phyloP scores from a whole-genome alignment of 148 eudicot species.

The Euryodendron excelsum region DNA sequence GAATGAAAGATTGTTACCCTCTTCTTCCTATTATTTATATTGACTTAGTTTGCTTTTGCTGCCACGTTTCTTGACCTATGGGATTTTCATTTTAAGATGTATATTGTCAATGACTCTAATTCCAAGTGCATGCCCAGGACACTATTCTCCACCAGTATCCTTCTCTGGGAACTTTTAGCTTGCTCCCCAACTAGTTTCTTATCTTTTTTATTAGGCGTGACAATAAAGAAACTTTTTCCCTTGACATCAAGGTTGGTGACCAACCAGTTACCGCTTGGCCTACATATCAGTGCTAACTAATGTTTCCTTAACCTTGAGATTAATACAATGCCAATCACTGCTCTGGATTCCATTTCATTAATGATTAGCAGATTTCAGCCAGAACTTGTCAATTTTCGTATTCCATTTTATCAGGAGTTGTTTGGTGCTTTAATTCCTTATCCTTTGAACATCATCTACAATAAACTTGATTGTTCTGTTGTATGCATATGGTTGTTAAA shows the following conservation, averaged over 20 bases:
- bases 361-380: neutral
- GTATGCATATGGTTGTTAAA: neutral
- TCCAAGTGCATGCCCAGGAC: neutral
- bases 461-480: slow-evolving; percentile 1
- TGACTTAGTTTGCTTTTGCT: neutral
- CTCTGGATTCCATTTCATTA: neutral
- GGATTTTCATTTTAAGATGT: neutral
- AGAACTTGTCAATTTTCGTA: neutral
- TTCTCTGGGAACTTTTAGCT: too few relatives aligned
- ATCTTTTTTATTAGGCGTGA: too few relatives aligned
- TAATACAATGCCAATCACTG: neutral
- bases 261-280: neutral
- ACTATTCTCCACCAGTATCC: too few relatives aligned
- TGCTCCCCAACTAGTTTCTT: too few relatives aligned
- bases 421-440: neutral
- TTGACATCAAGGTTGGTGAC: neutral
- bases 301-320: neutral
- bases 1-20: neutral
- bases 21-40: neutral
- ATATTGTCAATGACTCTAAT: too few relatives aligned
- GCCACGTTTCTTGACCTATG: neutral
- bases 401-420: neutral
- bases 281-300: neutral
- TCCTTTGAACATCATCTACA: too few relatives aligned
- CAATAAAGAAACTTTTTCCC: too few relatives aligned